Evolutionary conservation across 2,329 filamentous ascomycete genomes (phyloP).

Genomic region (Nakataea oryzae): DNA sequence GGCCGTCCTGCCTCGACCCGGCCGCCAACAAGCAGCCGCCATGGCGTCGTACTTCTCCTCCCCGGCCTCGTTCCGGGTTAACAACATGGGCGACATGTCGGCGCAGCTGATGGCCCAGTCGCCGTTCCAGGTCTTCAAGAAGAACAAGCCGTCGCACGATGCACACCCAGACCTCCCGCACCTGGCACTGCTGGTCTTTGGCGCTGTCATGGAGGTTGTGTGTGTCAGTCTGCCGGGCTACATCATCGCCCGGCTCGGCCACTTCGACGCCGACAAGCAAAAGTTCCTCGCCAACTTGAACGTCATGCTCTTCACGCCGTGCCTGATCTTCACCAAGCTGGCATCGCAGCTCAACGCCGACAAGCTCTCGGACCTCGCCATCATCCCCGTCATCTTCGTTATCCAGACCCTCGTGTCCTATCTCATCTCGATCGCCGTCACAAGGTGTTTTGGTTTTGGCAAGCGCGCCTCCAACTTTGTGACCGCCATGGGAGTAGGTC

Average conservation of each 20-base stretch:
- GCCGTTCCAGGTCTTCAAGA: constrained; percentile 27
- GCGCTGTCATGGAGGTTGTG: constrained; percentile 89
- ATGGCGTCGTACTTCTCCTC: constrained; percentile 16
- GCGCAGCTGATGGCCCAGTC: constrained; percentile 19
- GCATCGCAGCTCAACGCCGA: constrained; percentile 88
- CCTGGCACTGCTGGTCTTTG: constrained; percentile 76
- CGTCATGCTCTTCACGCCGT: constrained; percentile 92
- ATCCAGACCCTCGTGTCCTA: constrained; percentile 85
- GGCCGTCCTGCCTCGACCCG: not conserved
- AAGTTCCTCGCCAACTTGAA: constrained; percentile 97
- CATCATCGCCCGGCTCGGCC: constrained; percentile 77
- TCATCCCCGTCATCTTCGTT: constrained; percentile 91
- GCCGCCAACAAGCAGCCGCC: not conserved
- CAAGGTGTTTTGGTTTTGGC: constrained; percentile 68
- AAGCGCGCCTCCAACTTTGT: constrained; percentile 89
- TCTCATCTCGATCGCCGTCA: constrained; percentile 58
- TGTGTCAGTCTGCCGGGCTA: constrained; percentile 93
- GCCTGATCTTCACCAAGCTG: constrained; percentile 94
- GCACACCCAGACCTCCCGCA: constrained; percentile 57
- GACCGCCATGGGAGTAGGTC: constrained; percentile 69
- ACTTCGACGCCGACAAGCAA: constrained; percentile 92
- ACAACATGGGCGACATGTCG: constrained; percentile 11
- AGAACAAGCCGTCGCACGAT: constrained; percentile 26
- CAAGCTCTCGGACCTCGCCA: constrained; percentile 78
- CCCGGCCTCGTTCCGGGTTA: constrained; percentile 34